A percentile compares a stretch with the other conserved stretches of the same genome.
Evolutionary conservation across 1,284 basidiomycete species (phyloP).

Genomic region (Ganoderma lingzhi): DNA sequence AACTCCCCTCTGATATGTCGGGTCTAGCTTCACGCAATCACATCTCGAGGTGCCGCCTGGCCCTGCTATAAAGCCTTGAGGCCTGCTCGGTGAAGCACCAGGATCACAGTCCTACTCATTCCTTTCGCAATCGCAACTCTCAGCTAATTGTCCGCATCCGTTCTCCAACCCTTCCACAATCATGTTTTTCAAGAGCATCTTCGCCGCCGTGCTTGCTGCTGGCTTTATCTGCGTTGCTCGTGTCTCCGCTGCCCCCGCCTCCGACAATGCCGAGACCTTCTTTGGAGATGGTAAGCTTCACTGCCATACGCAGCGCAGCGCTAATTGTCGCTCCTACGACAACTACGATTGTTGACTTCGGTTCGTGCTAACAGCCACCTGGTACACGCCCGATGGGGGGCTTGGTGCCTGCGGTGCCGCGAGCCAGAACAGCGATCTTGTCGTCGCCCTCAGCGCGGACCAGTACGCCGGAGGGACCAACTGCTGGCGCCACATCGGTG

Average conservation of each 20-base stretch:
- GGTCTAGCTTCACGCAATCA: not conserved
- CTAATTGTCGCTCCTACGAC: not conserved
- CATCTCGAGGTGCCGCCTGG: not conserved
- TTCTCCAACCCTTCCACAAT: not conserved
- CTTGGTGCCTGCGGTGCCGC: constrained; percentile 18
- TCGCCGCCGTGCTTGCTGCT: not conserved
- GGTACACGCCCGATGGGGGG: constrained; percentile 12
- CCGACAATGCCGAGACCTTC: not conserved
- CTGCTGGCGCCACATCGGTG: constrained; percentile 18
- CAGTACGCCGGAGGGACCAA: constrained; percentile 24
- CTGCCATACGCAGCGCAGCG: no score
- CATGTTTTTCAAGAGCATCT: constrained; percentile 3
- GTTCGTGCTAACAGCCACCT: constrained; percentile 10
- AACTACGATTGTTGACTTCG: not conserved
- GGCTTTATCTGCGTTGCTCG: not conserved
- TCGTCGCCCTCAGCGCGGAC: constrained; percentile 26
- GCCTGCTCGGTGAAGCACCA: not conserved
- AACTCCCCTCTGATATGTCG: not conserved
- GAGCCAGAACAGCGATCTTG: constrained; percentile 22
- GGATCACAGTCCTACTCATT: constrained; percentile 6
- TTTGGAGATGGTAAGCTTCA: constrained; percentile 7
- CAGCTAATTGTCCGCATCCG: not conserved
- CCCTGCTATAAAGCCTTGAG: not conserved
- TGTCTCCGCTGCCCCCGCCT: not conserved
- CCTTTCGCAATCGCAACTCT: not conserved